Evolutionary conservation across 2,329 filamentous ascomycete genomes (phyloP), one percentile per base, ranked within the genome.

Genomic region (Phialophora expanda): DNA sequence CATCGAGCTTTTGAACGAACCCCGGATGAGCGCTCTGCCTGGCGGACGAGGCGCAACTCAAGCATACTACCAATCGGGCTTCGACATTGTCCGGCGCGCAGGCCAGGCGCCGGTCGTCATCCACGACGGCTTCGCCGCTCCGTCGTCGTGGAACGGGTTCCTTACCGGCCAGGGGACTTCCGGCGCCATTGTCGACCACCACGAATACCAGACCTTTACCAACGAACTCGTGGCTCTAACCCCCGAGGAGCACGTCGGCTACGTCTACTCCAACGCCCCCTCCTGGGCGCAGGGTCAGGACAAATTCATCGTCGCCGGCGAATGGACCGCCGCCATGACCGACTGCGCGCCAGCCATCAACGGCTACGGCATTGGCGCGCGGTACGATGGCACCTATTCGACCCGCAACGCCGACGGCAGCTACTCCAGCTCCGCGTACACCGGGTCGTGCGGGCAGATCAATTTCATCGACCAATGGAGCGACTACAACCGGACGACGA

Each of bases 321-420:
- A 91, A 75, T 90, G 88, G 88, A 86, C 85, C 1, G 88, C 83
- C 24, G 88, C 87, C 14, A 84, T 89, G 82, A 90, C 88, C 2
- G 82, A 85, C 68, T 86, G 84, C 69, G 82, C 84, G 8, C 81
- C 79, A 56, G 82, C 79, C 64, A 73, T 82, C 56, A 86, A 86
- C 68, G 87, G 88, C 48, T 84, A 83, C 64, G 84, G 83, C 1
- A 76, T 85, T 51, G 87, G 87, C 12, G 82, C 87, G 8, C 82
- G 89, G 41, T 88, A 86, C 66, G 79, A 82, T 53, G 68, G 69
- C 22, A 74, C 69, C 8, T 74, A 73, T 30, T 81, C 79, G 74
- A 84, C 87, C 22, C 62, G 22, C 63, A 61, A 61, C 34, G 56
- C 63, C 17, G 65, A 69, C 28, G 82, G 61, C 64, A 51, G 56